Base-by-base conservation (phyloP, 768 basidiomycete species). In the Gelatoporia subvermispora region DNA sequence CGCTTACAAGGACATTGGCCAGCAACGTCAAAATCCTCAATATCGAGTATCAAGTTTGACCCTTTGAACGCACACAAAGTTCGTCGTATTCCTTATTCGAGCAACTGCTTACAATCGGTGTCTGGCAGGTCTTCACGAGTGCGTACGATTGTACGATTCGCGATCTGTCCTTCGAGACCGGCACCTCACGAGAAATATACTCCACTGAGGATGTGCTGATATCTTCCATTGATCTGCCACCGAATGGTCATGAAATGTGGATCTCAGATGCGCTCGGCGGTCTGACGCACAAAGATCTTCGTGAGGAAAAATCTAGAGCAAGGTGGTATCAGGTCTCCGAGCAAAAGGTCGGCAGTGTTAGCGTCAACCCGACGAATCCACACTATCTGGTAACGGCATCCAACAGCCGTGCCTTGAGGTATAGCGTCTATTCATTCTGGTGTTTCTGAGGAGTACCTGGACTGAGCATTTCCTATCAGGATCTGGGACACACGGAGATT, bases 1-100 rank as follows among this genome's bases (percentile, higher is more conserved):
- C 77, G 81, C 9, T 65, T 93, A 43, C 90, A 93, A 60, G 68
- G 75, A 18, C 90, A 93, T 55, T 92, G 90, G 90, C 90, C 90
- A 0, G 83, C 84, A 3, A 84, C 82, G 0, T 71, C 86, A 15
- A 81, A 82, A 55, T 91, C 88, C 1, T 89, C 88, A 1, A 82
- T 93, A 43, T 89, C 88, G 4, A 78, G 74, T 49, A 74, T 92
- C 49, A 89, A 84, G 62, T 71, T 93, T 43, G 84, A 90, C 59
- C 88, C 90, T 8, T 70, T 79, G 31, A 76, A 92, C 61, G 71
- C 84, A 0, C 85, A 90, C 54, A 86, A 75, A 50, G 90, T 89
- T 63, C 47, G 74, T 61, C 8, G 8, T 18, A 40, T 23, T 17
- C 50, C 25, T 31, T 11, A 9, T 21, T 35, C 11, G 34, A 21